Conservation (phyloP, 2,329 filamentous ascomycete species). For the Arachnopeziza araneosa region DNA sequence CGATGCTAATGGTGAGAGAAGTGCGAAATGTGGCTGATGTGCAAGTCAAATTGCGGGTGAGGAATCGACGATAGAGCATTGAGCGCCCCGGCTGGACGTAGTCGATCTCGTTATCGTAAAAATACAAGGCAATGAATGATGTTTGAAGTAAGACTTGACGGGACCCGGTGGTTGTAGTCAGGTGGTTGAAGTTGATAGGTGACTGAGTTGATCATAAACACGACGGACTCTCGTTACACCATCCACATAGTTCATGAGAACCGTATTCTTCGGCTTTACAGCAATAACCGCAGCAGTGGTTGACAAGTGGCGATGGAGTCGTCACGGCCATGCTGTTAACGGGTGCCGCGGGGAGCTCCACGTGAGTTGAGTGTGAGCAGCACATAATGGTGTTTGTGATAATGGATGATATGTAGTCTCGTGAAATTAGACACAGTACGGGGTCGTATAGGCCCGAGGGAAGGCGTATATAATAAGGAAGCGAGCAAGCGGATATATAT, state of each 20-base stretch:
- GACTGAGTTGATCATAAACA: background rate
- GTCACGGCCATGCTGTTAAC: slow-evolving; percentile 37
- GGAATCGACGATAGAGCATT: no score
- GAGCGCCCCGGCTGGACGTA: background rate
- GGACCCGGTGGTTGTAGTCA: background rate
- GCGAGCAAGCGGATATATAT: background rate
- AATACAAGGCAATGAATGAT: background rate
- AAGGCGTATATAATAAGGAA: background rate
- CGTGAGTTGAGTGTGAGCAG: background rate
- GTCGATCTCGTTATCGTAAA: background rate
- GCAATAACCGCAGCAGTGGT: slow-evolving; percentile 47
- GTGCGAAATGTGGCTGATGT: no score
- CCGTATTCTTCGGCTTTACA: slow-evolving; percentile 46
- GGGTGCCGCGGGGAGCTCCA: background rate
- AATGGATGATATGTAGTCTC: background rate
- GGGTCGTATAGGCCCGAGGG: background rate
- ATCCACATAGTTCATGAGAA: slow-evolving; percentile 45
- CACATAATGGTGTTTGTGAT: background rate
- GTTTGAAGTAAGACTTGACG: background rate
- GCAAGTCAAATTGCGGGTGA: no score
- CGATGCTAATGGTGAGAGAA: no score
- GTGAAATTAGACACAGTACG: background rate
- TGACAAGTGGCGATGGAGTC: slow-evolving; percentile 40
- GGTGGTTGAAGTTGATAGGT: background rate
- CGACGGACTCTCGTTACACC: slow-evolving; percentile 34